Base-by-base conservation (phyloP, 1,284 basidiomycete species). In the Microbotryum lychnidis-dioicae region DNA sequence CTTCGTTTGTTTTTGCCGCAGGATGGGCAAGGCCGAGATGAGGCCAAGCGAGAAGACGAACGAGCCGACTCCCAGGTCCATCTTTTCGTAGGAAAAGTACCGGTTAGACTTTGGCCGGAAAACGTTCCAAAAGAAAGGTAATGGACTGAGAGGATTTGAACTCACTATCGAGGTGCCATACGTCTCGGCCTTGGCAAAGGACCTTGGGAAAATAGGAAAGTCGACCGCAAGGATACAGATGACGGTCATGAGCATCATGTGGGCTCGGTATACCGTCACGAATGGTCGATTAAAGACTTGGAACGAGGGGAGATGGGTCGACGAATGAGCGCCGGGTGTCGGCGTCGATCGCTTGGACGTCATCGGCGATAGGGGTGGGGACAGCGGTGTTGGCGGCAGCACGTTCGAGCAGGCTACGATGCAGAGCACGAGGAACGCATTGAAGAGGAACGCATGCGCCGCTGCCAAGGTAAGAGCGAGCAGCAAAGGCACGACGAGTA, bases 21-120 rank as follows among this genome's bases (percentile, higher is more conserved):
- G 64, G 12, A 91, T 74, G 1, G 88, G 87, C 54, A 86, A 83
- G 0, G 89, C 85, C 29, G 90, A 91, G 6, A 93, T 85, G 49
- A 97, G 77, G 20, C 94, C 96, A 71, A 93, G 86, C 0, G 92
- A 91, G 74, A 97, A 97, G 8, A 96, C 89, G 70, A 96, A 96
- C 0, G 92, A 91, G 14, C 94, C 94, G 0, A 97, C 93, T 14
- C 96, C 96, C 25, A 96, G 78, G 73, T 98, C 96, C 94, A 98
- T 99, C 90, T 94, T 61, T 12, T 42, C 29, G 5, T 25, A 5
- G 42, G 6, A n/a, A 44, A 6, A 4, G 18, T 23, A 6, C 18
- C 6, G 1, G 31, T 6, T 23, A 50, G 48, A 51, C 1, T n/a
- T 23, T 27, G 31, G 47, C 37, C n/a, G 59, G 16, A 27, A 51